phyloP scores from a whole-genome alignment of 139 green algal species.

The Volvox reticuliferus region DNA sequence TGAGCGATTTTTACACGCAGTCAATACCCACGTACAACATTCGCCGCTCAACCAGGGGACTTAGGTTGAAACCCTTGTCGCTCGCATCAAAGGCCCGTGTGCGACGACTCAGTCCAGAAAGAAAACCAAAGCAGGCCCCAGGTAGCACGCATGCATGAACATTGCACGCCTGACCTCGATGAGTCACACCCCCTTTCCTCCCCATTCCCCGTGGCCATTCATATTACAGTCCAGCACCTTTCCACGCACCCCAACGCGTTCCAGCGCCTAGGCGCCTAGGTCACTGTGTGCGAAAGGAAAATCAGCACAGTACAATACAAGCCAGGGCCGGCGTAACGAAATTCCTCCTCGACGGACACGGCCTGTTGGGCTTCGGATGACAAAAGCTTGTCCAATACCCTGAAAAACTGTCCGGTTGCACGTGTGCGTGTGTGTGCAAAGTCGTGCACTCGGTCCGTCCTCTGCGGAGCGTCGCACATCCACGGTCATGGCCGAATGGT shows the following conservation, averaged over 20 bases:
- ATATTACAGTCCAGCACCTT: not conserved
- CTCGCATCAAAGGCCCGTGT: too few relatives aligned
- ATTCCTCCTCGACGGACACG: not conserved
- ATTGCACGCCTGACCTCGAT: too few relatives aligned
- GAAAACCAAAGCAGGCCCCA: too few relatives aligned
- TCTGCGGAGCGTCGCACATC: not conserved
- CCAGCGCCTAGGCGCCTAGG: not conserved
- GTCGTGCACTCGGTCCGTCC: not conserved
- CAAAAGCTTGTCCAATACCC: not conserved
- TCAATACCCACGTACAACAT: too few relatives aligned
- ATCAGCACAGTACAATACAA: not conserved
- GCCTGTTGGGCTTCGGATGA: not conserved
- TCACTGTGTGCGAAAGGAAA: not conserved
- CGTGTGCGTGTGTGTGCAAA: conserved; percentile 2
- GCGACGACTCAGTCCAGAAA: too few relatives aligned
- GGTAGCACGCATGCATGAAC: too few relatives aligned
- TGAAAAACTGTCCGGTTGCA: not conserved
- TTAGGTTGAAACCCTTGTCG: too few relatives aligned
- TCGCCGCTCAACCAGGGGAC: too few relatives aligned
- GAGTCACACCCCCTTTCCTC: too few relatives aligned
- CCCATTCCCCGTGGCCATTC: not conserved
- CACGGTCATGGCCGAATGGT: not conserved
- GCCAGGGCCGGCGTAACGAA: not conserved
- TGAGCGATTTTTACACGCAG: too few relatives aligned
- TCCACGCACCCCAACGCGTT: not conserved